Base-by-base conservation (phyloP, 2,329 filamentous ascomycete species). In the Sporothrix pseudoabietina region DNA sequence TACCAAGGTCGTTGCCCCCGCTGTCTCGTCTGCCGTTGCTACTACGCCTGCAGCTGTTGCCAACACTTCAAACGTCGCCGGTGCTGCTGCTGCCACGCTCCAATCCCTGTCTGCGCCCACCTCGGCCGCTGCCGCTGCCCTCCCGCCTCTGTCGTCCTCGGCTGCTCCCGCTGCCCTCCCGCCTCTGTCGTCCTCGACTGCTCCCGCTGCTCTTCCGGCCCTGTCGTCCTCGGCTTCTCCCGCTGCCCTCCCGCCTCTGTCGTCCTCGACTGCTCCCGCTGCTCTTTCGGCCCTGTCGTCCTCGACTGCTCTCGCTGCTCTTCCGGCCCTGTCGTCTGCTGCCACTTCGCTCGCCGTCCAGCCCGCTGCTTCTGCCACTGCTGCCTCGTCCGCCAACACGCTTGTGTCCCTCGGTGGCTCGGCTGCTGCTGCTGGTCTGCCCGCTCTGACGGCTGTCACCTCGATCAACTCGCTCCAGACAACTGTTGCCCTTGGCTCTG, bases 401-500 rank as follows among this genome's bases (percentile, higher is more conserved):
- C 35, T 55, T 6, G 19, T 30, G 1, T 19, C 71, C n/a, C 35
- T 69, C 0, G 41, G 57, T 4, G 55, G 55, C 35, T 52, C 72
- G 3, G 54, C 71, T 6, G 70, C 75, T 2, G 71, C 76, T 3
- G 71, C 75, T 7, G 68, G 59, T 41, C 52, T 72, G 5, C 70
- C 72, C 0, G 55, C 66, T 4, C 52, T 70, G 22, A 69, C 59
- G 16, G 55, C 49, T 6, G 16, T 72, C 39, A 74, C 73, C 3
- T 68, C 55, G 1, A 26, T 54, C 32, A 55, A 41, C 30, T 54
- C 73, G 70, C 78, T 76, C 8, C 77, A 75, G 77, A 80, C 77
- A n/a, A 77, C 79, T 73, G 22, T 79, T 76, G 72, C 76, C 75
- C 71, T 80, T 73, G 76, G 79, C 75, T 68, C 77, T 69, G 76